Evolutionary conservation across 2,329 filamentous ascomycete genomes (phyloP), one percentile per base, ranked within the genome.

Genomic region (Trichoderma arundinaceum): DNA sequence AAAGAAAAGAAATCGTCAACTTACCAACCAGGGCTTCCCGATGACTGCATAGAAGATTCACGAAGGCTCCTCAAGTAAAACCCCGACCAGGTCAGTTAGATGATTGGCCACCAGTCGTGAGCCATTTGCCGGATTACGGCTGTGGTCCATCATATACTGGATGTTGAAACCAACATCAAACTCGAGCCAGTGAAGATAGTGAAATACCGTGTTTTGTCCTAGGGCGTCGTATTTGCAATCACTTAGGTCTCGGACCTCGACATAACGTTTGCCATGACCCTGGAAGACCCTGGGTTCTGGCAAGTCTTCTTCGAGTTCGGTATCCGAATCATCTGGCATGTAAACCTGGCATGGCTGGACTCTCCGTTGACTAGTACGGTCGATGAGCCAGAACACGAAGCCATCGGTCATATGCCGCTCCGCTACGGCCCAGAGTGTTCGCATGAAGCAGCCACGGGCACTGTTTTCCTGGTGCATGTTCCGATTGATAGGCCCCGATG

Each of bases 181-280:
- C 7, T 63, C 49, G 17, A 63, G 60, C 49, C 38, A 35, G 17
- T 46, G 39, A 28, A 63, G 60, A 9, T 54, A 63, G 15, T 46
- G 60, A 8, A 63, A 63, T 7, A 41, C 49, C 8, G 60, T 63
- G 17, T 13, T 51, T 8, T 33, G 35, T n/a, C 17, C 19, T 1
- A 15, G 12, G 28, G 19, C 32, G 15, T 54, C 13, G 49, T 52
- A 63, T 7, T 13, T 7, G 60, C 60, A 63, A 5, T 46, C 39
- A 2, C 38, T 35, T 7, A 54, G 2, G 13, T 22, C 49, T 6
- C 32, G n/a, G 28, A 54, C 28, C 13, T 63, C 49, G 46, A 63
- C 17, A 7, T 44, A 63, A 2, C 32, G 38, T 2, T 10, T 22
- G 39, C 17, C 17, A 7, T 12, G 13, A 4, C 49, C 49, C 2